These are phyloP conservation scores for Saururus chinensis DNA, from an alignment of 164 flowering plant genomes.

Conservation along the genomic window DNA sequence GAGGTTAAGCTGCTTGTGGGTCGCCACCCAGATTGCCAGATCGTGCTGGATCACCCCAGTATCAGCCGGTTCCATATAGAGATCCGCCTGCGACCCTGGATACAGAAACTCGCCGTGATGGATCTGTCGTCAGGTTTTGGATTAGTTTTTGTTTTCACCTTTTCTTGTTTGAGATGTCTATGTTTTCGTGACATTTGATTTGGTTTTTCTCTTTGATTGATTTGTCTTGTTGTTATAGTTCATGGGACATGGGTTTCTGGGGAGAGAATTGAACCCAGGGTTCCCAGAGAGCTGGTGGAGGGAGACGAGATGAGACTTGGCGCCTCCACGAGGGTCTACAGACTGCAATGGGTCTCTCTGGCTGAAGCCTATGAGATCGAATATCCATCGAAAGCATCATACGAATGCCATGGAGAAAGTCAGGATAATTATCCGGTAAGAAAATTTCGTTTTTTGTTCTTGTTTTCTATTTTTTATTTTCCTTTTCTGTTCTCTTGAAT, in stretches of 20 bases:
- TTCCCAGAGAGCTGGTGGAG: constrained; percentile 43
- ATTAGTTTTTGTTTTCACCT: background rate
- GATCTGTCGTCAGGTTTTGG: constrained; percentile 72
- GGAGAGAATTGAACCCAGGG: constrained; percentile 48
- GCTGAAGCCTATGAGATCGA: constrained; percentile 47
- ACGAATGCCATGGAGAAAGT: constrained; percentile 10
- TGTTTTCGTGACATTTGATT: background rate
- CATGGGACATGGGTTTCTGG: constrained; percentile 92
- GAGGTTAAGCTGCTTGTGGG: constrained; percentile 54
- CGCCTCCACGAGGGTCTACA: constrained; percentile 67
- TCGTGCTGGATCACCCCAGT: constrained; percentile 83
- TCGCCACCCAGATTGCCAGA: constrained; percentile 83
- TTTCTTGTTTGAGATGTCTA: background rate
- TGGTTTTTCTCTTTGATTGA: background rate
- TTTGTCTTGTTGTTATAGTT: constrained; percentile 27
- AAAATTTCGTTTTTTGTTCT: background rate
- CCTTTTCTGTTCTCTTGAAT: background rate
- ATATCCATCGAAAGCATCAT: constrained; percentile 26
- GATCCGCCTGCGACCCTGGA: constrained; percentile 40
- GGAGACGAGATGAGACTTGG: constrained; percentile 72
- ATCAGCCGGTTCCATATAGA: constrained; percentile 88
- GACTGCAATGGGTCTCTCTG: constrained; percentile 69
- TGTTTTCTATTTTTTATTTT: background rate
- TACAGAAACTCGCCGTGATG: constrained; percentile 36
- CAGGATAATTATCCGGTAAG: constrained; percentile 29